phyloP scores from a whole-genome alignment of 352 stramenopile genomes.

The Phytophthora uliginosa region DNA sequence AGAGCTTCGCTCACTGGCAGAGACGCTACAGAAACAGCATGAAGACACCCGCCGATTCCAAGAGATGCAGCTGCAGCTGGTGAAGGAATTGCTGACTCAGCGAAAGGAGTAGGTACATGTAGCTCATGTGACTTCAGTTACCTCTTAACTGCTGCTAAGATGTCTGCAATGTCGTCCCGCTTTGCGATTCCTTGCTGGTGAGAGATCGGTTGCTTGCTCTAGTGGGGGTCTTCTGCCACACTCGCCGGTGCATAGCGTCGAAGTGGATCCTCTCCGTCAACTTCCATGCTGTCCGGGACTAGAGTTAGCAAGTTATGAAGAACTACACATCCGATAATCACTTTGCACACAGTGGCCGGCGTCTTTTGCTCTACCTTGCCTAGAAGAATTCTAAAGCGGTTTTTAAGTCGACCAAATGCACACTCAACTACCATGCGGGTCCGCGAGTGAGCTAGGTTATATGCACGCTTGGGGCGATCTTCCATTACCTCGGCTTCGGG shows the following conservation, averaged over 20 bases:
- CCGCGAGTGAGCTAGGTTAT: neutral
- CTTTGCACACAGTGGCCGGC: neutral
- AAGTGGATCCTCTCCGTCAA: neutral
- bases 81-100: too few relatives aligned
- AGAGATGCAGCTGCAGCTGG: too few relatives aligned
- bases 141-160: neutral
- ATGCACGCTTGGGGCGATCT: neutral
- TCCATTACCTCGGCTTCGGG: neutral
- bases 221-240: neutral
- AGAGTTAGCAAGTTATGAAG: slow-evolving; percentile 24
- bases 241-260: neutral
- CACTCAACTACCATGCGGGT: neutral
- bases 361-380: neutral
- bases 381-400: neutral
- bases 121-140: too few relatives aligned
- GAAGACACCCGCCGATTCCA: too few relatives aligned
- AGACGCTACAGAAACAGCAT: too few relatives aligned
- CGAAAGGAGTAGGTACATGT: too few relatives aligned
- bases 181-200: slow-evolving; percentile 14
- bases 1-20: too few relatives aligned
- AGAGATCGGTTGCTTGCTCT: neutral
- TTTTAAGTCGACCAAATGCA: neutral
- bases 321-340: slow-evolving; percentile 22
- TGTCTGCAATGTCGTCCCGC: slow-evolving; percentile 8
- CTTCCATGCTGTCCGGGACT: neutral